Conservation (phyloP, 1,284 basidiomycete genomes). For the Cystobasidium pallidum region DNA sequence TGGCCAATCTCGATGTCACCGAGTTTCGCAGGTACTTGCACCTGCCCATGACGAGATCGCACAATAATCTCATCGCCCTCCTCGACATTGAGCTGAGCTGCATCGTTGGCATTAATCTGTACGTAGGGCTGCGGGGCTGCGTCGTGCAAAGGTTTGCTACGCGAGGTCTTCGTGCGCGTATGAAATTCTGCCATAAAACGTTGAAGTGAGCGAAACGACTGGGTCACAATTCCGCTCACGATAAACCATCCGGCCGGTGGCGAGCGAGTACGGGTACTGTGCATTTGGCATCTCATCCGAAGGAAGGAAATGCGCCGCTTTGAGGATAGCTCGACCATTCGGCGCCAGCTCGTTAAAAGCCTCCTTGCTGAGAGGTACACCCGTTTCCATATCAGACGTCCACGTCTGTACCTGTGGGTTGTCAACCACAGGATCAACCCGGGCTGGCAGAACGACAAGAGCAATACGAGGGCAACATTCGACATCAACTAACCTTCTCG, state of each 20-base stretch:
- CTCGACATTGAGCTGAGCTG: background rate
- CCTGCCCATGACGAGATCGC: conserved; percentile 14
- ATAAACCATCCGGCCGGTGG: background rate
- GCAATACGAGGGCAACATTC: background rate
- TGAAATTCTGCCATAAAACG: conserved; percentile 16
- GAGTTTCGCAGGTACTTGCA: conserved; percentile 6
- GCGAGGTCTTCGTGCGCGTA: conserved; percentile 23
- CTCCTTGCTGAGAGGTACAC: conserved; percentile 1
- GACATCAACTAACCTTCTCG: background rate
- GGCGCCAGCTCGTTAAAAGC: conserved; percentile 13
- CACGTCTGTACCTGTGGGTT: conserved; percentile 15
- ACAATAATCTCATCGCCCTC: conserved; percentile 24
- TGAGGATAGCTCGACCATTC: conserved; percentile 33
- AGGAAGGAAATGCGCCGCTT: conserved; percentile 11
- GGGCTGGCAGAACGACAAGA: background rate
- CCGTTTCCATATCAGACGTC: conserved; percentile 28
- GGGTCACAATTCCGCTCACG: background rate
- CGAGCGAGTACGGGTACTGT: conserved; percentile 16
- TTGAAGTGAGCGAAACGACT: background rate
- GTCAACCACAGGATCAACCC: background rate
- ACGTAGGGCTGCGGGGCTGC: conserved; percentile 7
- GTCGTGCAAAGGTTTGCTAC: conserved; percentile 13
- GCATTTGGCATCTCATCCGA: conserved; percentile 28
- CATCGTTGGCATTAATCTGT: conserved; percentile 18
- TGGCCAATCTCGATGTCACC: conserved; percentile 1